Evolutionary conservation across 495 filamentous ascomycete species (phyloP), one percentile per base, ranked within the genome.

Genomic region (Aspergillus asperescens): DNA sequence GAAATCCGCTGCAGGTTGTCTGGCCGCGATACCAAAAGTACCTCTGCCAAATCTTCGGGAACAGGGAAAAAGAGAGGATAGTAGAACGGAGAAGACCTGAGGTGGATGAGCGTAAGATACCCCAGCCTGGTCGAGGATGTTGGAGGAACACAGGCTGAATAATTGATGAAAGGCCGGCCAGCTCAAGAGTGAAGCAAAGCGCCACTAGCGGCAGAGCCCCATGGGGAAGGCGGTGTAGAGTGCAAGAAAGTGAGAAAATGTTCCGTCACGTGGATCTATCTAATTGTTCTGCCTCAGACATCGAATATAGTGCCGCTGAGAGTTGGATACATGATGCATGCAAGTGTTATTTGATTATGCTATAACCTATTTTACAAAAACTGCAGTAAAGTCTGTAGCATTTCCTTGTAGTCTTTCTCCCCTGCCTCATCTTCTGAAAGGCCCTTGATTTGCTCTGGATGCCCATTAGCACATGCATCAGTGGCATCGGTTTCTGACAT

Each of bases 351-450:
- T 37, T 25, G 5, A 15, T n/a, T 37, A 20, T 46, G 39, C 16
- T 37, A 45, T 15, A 35, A 9, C 34, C 28, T 18, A 35, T n/a
- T 34, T 65, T 69, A 72, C 50, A 86, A 56, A 59, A 84, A 86
- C 48, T 79, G 71, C 44, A 86, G 66, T 40, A 91, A 66, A 6
- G 86, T 84, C 44, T 66, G 71, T 29, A 91, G 75, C 85, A 91
- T 89, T 53, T 87, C 86, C 58, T 73, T 79, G 31, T 78, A 71
- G 44, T 84, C 84, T 59, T 77, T 81, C 43, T 73, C 72, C 18
- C 80, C 81, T 4, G 72, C 73, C 18, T 79, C 75, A 18, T 79
- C 75, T 13, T 71, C 72, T 22, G 74, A 71, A 13, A 89, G 73
- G n/a, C 77, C 84, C 10, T 81, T 73, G 27, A 85, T 69, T 77